A percentile compares a stretch with the other conserved stretches of the same genome.
phyloP scores from a whole-genome alignment of 192 early-diverging fungal species.

The Linnemannia hyalina region DNA sequence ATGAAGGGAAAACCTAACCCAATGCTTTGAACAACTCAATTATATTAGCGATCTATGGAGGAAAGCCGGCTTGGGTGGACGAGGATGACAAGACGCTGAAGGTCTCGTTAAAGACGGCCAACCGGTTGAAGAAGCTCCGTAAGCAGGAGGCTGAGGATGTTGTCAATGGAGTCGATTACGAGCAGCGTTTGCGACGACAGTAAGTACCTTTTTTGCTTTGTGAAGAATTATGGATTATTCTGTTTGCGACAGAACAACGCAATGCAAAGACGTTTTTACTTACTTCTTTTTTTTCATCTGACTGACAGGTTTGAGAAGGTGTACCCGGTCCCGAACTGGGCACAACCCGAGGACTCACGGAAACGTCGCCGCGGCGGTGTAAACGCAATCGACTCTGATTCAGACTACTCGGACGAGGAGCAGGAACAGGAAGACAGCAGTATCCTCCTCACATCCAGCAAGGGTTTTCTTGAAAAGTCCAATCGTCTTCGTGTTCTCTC shows the following conservation, averaged over 20 bases:
- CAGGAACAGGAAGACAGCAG: constrained; percentile 58
- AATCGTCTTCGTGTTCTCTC: constrained; percentile 52
- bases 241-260: not conserved
- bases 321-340: constrained; percentile 91
- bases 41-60: constrained; percentile 38
- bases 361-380: constrained; percentile 44
- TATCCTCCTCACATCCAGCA: constrained; percentile 56
- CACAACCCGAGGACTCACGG: constrained; percentile 68
- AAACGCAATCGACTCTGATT: constrained; percentile 46
- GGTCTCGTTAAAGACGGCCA: constrained; percentile 77
- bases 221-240: not conserved
- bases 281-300: not conserved
- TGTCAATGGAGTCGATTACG: constrained; percentile 86
- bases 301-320: constrained; percentile 78
- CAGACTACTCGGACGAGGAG: constrained; percentile 63
- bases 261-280: too few species aligned
- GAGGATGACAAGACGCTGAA: constrained; percentile 77
- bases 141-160: constrained; percentile 78
- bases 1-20: not conserved
- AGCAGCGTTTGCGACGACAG: constrained; percentile 85
- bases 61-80: constrained; percentile 81
- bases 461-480: constrained; percentile 60
- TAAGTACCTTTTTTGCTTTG: constrained; percentile 50
- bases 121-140: constrained; percentile 84
- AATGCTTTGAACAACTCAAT: not conserved